Evolutionary conservation across 805 yeast species (phyloP).

Genomic region (Phaffomyces opuntiae): DNA sequence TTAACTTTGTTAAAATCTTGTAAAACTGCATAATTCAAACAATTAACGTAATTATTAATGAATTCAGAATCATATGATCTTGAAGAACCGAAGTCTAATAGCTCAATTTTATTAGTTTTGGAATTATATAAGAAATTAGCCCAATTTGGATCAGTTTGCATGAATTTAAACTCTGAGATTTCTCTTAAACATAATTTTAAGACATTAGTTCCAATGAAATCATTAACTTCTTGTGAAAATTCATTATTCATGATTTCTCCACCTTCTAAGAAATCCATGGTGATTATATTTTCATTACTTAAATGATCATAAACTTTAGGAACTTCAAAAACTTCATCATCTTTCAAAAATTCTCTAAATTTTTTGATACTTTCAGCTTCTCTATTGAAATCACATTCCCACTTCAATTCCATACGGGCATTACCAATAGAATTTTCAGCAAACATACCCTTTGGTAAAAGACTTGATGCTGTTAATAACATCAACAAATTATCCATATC

Average conservation of each 20-base stretch:
- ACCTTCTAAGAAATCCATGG: conserved; percentile 88
- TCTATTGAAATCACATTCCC: conserved; percentile 95
- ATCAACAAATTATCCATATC: conserved; percentile 82
- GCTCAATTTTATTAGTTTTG: conserved; percentile 64
- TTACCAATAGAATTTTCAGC: conserved; percentile 88
- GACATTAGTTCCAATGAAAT: conserved; percentile 79
- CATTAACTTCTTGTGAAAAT: conserved; percentile 63
- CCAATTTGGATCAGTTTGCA: conserved; percentile 99
- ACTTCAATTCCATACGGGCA: conserved; percentile 86
- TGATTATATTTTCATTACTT: conserved; percentile 76
- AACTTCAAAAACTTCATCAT: conserved; percentile 60
- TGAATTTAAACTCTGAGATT: conserved; percentile 75
- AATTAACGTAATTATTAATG: conserved; percentile 56
- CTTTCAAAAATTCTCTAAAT: conserved; percentile 54
- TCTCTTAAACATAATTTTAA: conserved; percentile 85
- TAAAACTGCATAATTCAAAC: conserved; percentile 68
- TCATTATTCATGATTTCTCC: conserved; percentile 70
- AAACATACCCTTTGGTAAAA: conserved; percentile 87
- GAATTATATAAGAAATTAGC: conserved; percentile 88
- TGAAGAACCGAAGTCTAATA: conserved; percentile 94
- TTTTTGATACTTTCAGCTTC: conserved; percentile 74
- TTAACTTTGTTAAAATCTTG: conserved; percentile 61
- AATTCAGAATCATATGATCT: conserved; percentile 69
- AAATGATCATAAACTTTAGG: conserved; percentile 75
- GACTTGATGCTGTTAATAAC: conserved; percentile 76